Conservation (phyloP, 2,329 filamentous ascomycete species). For the Capronia coronata region DNA sequence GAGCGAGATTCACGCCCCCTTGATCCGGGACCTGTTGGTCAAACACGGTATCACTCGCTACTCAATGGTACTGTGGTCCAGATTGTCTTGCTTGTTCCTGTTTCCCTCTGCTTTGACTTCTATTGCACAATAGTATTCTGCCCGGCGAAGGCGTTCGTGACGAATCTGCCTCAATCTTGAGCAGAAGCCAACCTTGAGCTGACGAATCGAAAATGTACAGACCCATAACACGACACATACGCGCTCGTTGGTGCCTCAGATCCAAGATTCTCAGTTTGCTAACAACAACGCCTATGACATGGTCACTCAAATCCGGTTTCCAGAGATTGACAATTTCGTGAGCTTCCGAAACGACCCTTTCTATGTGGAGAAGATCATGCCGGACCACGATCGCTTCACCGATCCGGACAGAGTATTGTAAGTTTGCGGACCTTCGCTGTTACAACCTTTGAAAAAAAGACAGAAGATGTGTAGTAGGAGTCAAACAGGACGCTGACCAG, state of each 20-base stretch:
- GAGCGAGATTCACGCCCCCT: background rate
- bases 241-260: background rate
- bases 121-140: too few species aligned
- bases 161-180: too few species aligned
- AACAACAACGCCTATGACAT: background rate
- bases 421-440: background rate
- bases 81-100: too few species aligned
- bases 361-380: background rate
- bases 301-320: background rate
- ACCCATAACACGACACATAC: background rate
- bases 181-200: too few species aligned
- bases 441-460: too few species aligned
- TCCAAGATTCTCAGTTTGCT: background rate
- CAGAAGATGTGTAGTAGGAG: too few species aligned
- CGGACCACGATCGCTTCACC: background rate
- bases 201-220: background rate
- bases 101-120: too few species aligned
- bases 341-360: background rate
- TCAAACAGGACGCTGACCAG: too few species aligned
- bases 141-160: too few species aligned
- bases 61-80: too few species aligned
- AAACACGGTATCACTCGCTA: background rate
- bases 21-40: background rate
- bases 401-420: background rate
- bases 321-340: background rate